Evolutionary conservation across 768 basidiomycete species (phyloP).

Genomic region (Podaxis rugospora): DNA sequence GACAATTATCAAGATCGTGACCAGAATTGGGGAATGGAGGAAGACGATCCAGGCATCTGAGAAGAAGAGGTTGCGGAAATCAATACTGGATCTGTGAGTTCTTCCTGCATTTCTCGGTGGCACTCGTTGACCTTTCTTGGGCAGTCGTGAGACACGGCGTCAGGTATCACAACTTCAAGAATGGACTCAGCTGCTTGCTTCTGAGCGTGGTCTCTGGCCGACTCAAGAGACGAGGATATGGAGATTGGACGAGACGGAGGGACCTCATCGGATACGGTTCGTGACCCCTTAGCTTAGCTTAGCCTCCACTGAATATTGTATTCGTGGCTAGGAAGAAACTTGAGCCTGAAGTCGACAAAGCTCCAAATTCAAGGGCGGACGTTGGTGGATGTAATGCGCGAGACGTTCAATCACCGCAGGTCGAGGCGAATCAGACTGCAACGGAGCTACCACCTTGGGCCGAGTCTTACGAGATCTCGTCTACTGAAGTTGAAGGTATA

Average conservation of each 20-base stretch:
- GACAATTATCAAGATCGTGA: slow-evolving; percentile 56
- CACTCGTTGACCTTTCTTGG: slow-evolving; percentile 1
- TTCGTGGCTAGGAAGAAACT: slow-evolving; percentile 59
- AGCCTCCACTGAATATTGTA: neutral
- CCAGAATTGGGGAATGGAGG: slow-evolving; percentile 69
- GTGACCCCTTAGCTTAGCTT: neutral
- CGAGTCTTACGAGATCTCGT: slow-evolving; percentile 64
- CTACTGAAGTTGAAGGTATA: slow-evolving; percentile 59
- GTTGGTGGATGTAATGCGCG: slow-evolving; percentile 36
- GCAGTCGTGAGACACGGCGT: slow-evolving; percentile 72
- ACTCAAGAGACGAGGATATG: slow-evolving; percentile 49
- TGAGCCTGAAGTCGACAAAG: slow-evolving; percentile 55
- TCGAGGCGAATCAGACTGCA: slow-evolving; percentile 41
- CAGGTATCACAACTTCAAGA: slow-evolving; percentile 58
- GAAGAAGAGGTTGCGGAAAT: slow-evolving; percentile 67
- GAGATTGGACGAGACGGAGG: slow-evolving; percentile 90
- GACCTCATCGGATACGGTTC: slow-evolving; percentile 81
- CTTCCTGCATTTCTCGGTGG: neutral
- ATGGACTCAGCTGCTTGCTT: slow-evolving; percentile 57
- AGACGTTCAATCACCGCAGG: slow-evolving; percentile 42
- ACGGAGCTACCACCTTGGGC: slow-evolving; percentile 71
- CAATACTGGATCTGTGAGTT: slow-evolving; percentile 67
- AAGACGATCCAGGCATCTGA: slow-evolving; percentile 65
- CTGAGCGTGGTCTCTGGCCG: slow-evolving; percentile 84
- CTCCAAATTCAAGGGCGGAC: slow-evolving; percentile 44